A percentile compares a stretch with the other conserved stretches of the same genome.
Conservation (phyloP, 2,329 filamentous ascomycete genomes). For the Paecilomyces variotii region DNA sequence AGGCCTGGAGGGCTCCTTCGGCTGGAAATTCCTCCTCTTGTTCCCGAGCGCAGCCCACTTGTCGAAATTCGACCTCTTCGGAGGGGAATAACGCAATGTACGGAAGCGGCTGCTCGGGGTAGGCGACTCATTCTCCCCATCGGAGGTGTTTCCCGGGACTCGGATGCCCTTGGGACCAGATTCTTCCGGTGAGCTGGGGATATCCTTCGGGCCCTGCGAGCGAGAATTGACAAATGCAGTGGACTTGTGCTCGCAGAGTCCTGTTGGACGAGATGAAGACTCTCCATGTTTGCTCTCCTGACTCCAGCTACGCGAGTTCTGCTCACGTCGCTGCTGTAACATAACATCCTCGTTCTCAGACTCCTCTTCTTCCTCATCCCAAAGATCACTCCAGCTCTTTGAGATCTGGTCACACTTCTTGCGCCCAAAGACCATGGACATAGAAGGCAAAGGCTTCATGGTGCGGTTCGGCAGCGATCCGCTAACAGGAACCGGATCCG, state of each 20-base stretch:
- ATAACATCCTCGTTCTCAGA: slow-evolving; percentile 54
- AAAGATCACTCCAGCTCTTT: slow-evolving; percentile 99
- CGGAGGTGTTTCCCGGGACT: slow-evolving; percentile 58
- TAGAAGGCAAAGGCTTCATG: slow-evolving; percentile 54
- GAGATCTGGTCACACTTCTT: slow-evolving; percentile 67
- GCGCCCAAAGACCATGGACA: slow-evolving; percentile 72
- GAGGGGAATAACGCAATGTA: slow-evolving; percentile 55
- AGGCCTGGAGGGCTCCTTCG: slow-evolving; percentile 43
- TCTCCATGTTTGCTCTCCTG: slow-evolving; percentile 57
- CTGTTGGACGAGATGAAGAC: slow-evolving; percentile 41
- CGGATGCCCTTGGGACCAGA: slow-evolving; percentile 42
- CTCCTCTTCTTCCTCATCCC: slow-evolving; percentile 95
- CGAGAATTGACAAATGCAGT: slow-evolving; percentile 44
- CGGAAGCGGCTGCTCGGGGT: slow-evolving; percentile 21
- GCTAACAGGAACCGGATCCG: slow-evolving; percentile 63
- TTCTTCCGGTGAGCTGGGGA: not conserved
- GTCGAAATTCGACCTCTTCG: slow-evolving; percentile 50
- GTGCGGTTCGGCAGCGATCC: slow-evolving; percentile 65
- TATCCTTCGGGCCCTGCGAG: slow-evolving; percentile 27
- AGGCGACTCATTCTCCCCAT: slow-evolving; percentile 57
- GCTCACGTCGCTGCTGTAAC: slow-evolving; percentile 50
- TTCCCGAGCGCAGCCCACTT: slow-evolving; percentile 89
- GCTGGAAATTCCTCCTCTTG: slow-evolving; percentile 62
- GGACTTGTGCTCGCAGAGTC: slow-evolving; percentile 48
- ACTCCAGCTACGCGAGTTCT: slow-evolving; percentile 71